phyloP scores from a whole-genome alignment of 2,329 filamentous ascomycete genomes.

The Fusarium dlaminii region DNA sequence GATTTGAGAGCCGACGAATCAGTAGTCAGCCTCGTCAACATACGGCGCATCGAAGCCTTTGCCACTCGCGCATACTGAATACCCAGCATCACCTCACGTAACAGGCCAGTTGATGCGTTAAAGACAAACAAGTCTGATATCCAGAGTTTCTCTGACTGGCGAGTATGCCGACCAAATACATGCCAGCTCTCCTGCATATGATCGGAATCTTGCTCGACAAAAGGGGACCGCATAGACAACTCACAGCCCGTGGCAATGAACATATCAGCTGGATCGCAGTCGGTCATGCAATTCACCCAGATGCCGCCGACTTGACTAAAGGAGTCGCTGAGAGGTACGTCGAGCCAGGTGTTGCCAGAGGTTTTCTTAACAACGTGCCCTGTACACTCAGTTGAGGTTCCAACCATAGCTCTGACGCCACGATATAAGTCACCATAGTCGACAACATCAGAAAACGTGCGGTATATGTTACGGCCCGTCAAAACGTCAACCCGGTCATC shows the following conservation, averaged over 20 bases:
- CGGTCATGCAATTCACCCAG: conserved; percentile 1
- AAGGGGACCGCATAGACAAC: background rate
- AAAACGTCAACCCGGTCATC: background rate
- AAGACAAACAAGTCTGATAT: conserved; percentile 5
- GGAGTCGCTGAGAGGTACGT: background rate
- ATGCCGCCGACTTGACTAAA: conserved; percentile 1
- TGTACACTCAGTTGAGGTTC: background rate
- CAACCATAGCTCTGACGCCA: background rate
- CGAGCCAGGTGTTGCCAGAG: background rate
- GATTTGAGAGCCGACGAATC: background rate
- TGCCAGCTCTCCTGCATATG: background rate
- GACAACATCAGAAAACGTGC: background rate
- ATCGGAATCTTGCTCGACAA: background rate
- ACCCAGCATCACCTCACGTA: background rate
- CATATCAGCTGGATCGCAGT: background rate
- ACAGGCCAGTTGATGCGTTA: background rate
- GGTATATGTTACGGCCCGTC: background rate
- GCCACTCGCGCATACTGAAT: background rate
- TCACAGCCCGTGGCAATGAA: background rate
- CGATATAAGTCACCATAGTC: background rate
- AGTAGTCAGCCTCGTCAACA: background rate
- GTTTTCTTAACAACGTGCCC: background rate
- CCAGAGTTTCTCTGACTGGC: background rate
- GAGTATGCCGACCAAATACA: background rate
- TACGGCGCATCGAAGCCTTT: background rate